A percentile compares a stretch with the other conserved stretches of the same genome.
Evolutionary conservation across 495 filamentous ascomycete species (phyloP).

Genomic region (Pseudomonodictys pantanalensis): DNA sequence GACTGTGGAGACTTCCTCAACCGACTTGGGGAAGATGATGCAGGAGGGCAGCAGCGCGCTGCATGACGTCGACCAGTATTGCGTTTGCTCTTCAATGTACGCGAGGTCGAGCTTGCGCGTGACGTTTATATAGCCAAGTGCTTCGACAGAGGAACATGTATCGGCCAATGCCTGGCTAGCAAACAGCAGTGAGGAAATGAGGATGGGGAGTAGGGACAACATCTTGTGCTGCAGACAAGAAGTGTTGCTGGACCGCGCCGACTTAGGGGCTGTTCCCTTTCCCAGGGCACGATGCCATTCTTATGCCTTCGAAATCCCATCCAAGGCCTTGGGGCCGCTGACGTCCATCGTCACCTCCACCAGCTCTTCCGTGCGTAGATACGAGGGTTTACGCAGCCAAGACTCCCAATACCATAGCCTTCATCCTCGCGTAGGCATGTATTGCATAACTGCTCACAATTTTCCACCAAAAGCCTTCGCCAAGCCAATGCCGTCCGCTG

Average conservation of each 20-base stretch:
- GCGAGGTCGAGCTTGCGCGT: constrained; percentile 2
- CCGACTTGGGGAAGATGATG: constrained; percentile 24
- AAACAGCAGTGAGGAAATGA: background rate
- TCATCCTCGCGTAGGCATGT: background rate
- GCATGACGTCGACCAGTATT: constrained; percentile 27
- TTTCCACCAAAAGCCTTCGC: background rate
- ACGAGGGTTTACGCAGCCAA: background rate
- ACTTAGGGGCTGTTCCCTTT: background rate
- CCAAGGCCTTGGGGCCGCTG: background rate
- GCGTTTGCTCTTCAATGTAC: constrained; percentile 26
- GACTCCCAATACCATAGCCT: background rate
- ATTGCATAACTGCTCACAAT: background rate
- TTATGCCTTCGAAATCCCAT: background rate
- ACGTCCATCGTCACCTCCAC: background rate
- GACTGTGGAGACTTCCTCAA: constrained; percentile 19
- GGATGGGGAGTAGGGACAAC: background rate
- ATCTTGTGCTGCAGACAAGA: background rate
- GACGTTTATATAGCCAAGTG: constrained; percentile 20
- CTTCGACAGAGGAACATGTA: constrained; percentile 10
- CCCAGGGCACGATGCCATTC: background rate
- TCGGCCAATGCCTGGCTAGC: background rate
- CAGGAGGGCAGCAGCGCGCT: constrained; percentile 22
- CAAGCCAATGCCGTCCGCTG: background rate
- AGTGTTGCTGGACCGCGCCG: background rate
- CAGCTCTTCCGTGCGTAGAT: background rate